These are phyloP conservation scores for Phaseolus coccineus DNA, from an alignment of 331 rosid species.

Conservation along the genomic window DNA sequence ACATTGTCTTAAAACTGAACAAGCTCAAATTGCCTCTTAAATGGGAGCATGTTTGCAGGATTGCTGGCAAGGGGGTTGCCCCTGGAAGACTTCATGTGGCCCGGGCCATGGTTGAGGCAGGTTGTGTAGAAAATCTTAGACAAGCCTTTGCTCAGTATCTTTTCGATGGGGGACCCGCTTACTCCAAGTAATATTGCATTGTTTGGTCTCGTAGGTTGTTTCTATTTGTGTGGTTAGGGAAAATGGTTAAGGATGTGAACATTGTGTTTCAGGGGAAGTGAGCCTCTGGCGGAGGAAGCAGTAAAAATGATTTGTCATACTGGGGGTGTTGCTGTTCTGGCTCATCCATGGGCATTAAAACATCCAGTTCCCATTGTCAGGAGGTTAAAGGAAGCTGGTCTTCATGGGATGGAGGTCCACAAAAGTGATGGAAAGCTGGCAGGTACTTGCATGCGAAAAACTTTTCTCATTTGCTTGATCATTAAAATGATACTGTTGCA, in stretches of 20 bases:
- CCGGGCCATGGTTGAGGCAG: slow-evolving; percentile 94
- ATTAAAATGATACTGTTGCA: slow-evolving; percentile 21
- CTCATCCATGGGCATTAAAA: slow-evolving; percentile 98
- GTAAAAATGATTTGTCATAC: slow-evolving; percentile 74
- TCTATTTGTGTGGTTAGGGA: slow-evolving; percentile 26
- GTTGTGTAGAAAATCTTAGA: slow-evolving; percentile 87
- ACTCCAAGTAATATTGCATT: slow-evolving; percentile 73
- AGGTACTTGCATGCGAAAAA: slow-evolving; percentile 53
- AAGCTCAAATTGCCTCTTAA: slow-evolving; percentile 83
- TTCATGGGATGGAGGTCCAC: slow-evolving; percentile 93
- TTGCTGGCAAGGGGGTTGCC: slow-evolving; percentile 96
- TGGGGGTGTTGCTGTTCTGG: slow-evolving; percentile 88
- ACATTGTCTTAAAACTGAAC: slow-evolving; percentile 83
- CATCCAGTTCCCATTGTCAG: slow-evolving; percentile 68
- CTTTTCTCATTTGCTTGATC: slow-evolving; percentile 18
- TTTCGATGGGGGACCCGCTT: slow-evolving; percentile 98
- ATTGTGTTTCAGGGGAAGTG: slow-evolving; percentile 82
- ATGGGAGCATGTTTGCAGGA: slow-evolving; percentile 94
- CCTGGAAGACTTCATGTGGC: slow-evolving; percentile 97
- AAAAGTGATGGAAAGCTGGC: slow-evolving; percentile 89
- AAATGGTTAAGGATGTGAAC: slow-evolving; percentile 11
- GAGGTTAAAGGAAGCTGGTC: slow-evolving; percentile 90
- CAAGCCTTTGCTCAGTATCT: slow-evolving; percentile 93
- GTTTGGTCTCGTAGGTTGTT: slow-evolving; percentile 32
- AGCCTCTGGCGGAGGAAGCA: slow-evolving; percentile 84